A percentile compares a stretch with the other conserved stretches of the same genome.
These are phyloP conservation scores for Musa balbisiana DNA, from an alignment of 202 grass and related monocot genomes.

Conservation along the genomic window DNA sequence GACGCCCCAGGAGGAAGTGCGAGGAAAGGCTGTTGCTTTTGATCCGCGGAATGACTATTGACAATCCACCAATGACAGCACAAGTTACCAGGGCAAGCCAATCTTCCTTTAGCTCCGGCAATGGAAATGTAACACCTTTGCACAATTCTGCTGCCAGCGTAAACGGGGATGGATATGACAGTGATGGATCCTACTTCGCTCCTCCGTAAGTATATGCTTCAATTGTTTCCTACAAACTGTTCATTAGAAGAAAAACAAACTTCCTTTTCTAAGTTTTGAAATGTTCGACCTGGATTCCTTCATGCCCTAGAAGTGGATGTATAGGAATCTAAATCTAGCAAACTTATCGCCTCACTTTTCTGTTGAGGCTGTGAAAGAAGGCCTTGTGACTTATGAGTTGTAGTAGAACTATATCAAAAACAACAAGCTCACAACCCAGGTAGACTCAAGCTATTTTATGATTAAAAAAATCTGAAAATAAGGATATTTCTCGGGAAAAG, in stretches of 20 bases:
- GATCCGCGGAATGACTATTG: constrained; percentile 33
- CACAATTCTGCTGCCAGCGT: constrained; percentile 36
- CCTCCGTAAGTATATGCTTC: constrained; percentile 52
- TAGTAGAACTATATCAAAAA: too few relatives aligned
- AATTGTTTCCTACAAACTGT: background rate
- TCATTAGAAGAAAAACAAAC: background rate
- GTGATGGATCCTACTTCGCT: constrained; percentile 90
- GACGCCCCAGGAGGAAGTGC: background rate
- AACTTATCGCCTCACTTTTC: too few relatives aligned
- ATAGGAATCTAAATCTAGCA: too few relatives aligned
- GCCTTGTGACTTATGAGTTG: too few relatives aligned
- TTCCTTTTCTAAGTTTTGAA: background rate
- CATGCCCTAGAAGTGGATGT: too few relatives aligned
- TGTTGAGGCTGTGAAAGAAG: too few relatives aligned
- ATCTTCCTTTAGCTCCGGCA: constrained; percentile 38
- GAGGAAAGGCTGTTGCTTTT: background rate
- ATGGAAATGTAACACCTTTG: constrained; percentile 41
- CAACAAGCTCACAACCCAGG: too few relatives aligned
- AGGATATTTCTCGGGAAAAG: too few relatives aligned
- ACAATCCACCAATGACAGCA: constrained; percentile 23
- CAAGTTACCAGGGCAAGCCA: constrained; percentile 34
- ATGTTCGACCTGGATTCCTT: background rate
- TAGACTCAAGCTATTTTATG: too few relatives aligned
- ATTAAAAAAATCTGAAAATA: too few relatives aligned
- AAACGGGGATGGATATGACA: constrained; percentile 85